Percentiles rank a stretch among this genome's conserved stretches.
Conservation (phyloP, 768 basidiomycete species). For the Nidularia pulvinata region DNA sequence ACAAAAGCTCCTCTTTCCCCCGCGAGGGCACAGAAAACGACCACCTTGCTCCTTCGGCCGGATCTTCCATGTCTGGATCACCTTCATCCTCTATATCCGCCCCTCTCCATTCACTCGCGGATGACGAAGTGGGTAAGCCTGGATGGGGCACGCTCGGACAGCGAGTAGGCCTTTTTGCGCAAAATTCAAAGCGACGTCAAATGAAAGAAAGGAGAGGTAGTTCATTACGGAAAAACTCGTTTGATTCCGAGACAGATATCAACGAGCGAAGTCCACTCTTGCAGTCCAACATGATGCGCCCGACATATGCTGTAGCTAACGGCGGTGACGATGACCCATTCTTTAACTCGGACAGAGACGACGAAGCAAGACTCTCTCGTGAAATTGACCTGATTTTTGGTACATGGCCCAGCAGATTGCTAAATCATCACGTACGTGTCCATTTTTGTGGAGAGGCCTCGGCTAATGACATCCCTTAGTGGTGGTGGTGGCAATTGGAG, state of each 20-base stretch:
- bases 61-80: slow-evolving; percentile 55
- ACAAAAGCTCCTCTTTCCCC: slow-evolving; percentile 12
- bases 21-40: slow-evolving; percentile 8
- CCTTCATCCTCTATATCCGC: slow-evolving; percentile 83
- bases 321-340: no score
- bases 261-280: neutral
- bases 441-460: neutral
- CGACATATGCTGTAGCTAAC: no score
- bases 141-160: slow-evolving; percentile 65
- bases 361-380: slow-evolving; percentile 33
- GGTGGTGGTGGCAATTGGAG: slow-evolving; percentile 85
- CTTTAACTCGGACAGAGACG: slow-evolving; percentile 2
- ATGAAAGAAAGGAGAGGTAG: neutral
- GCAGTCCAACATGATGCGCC: neutral
- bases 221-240: neutral
- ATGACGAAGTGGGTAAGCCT: slow-evolving; percentile 42
- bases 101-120: slow-evolving; percentile 61
- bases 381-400: slow-evolving; percentile 63
- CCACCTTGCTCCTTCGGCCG: slow-evolving; percentile 18
- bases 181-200: neutral
- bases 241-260: neutral
- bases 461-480: slow-evolving; percentile 36
- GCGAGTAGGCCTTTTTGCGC: slow-evolving; percentile 32
- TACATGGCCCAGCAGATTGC: slow-evolving; percentile 62
- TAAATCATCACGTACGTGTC: slow-evolving; percentile 67